Conservation (phyloP, 2,329 filamentous ascomycete genomes). For the Xylariaceae sp. region DNA sequence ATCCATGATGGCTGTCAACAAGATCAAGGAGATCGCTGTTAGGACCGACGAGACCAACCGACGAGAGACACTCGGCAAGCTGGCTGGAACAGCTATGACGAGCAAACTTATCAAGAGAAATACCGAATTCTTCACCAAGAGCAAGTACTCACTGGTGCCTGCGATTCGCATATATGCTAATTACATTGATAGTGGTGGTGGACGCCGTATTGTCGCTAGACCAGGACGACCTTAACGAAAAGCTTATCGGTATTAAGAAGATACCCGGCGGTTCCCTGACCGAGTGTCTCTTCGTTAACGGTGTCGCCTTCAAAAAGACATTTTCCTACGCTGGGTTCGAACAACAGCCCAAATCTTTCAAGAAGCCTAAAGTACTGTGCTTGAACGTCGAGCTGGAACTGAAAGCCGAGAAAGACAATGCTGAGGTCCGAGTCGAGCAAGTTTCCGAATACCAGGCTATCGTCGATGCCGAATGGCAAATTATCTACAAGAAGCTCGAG, state of each 20-base stretch:
- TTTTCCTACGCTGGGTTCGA: slow-evolving; percentile 99
- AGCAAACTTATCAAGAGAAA: slow-evolving; percentile 99
- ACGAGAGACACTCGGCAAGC: slow-evolving; percentile 80
- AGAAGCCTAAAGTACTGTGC: slow-evolving; percentile 92
- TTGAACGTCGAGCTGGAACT: slow-evolving; percentile 96
- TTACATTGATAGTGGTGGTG: slow-evolving; percentile 71
- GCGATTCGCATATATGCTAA: slow-evolving; percentile 1
- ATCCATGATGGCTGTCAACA: slow-evolving; percentile 89
- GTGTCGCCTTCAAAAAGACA: slow-evolving; percentile 99
- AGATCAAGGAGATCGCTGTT: slow-evolving; percentile 95
- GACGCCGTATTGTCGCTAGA: slow-evolving; percentile 93
- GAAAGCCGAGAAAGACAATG: slow-evolving; percentile 99
- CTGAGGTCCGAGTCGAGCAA: slow-evolving; percentile 95
- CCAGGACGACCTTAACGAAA: slow-evolving; percentile 96
- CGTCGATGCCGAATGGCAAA: slow-evolving; percentile 98
- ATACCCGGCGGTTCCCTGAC: slow-evolving; percentile 94
- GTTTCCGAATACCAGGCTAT: slow-evolving; percentile 99
- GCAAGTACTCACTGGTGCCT: slow-evolving; percentile 47
- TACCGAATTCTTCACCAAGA: slow-evolving; percentile 95
- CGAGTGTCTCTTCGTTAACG: slow-evolving; percentile 94
- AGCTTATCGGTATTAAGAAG: slow-evolving; percentile 97
- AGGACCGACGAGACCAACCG: slow-evolving; percentile 77
- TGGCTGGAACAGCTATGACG: slow-evolving; percentile 96
- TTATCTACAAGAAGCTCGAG: slow-evolving; percentile 99
- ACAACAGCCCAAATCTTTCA: slow-evolving; percentile 95